Evolutionary conservation across 2,329 filamentous ascomycete species (phyloP).

Genomic region (Arthrobotrys conoides): DNA sequence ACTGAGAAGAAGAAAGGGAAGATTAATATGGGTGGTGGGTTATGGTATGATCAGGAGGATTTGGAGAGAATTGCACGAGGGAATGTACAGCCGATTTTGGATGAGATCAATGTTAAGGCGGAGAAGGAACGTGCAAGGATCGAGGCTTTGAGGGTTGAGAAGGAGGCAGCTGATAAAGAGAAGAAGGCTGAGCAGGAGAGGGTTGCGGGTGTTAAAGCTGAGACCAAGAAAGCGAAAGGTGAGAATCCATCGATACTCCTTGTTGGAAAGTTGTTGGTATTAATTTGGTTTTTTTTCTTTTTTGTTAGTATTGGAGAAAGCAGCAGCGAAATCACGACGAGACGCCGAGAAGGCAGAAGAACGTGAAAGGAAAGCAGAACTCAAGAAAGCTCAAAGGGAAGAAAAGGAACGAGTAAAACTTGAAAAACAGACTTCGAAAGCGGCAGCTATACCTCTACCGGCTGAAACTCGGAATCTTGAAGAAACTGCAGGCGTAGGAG

Average conservation of each 20-base stretch:
- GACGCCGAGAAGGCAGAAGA: conserved; percentile 58
- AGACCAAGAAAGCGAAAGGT: conserved; percentile 55
- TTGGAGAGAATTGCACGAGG: conserved; percentile 52
- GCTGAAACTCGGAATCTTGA: background rate
- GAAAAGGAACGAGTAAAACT: conserved; percentile 51
- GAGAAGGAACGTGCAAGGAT: conserved; percentile 49
- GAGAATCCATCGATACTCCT: background rate
- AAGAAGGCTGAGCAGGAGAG: conserved; percentile 36
- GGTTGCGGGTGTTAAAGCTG: conserved; percentile 39
- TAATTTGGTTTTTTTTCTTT: background rate
- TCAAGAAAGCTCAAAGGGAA: conserved; percentile 52
- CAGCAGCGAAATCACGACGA: conserved; percentile 48
- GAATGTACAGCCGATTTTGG: conserved; percentile 58
- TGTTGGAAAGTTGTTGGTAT: background rate
- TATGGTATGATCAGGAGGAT: conserved; percentile 59
- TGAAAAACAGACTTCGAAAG: conserved; percentile 29
- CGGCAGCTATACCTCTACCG: background rate
- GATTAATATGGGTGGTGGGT: conserved; percentile 57
- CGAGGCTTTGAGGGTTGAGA: conserved; percentile 42
- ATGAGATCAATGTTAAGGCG: conserved; percentile 58
- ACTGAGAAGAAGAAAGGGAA: conserved; percentile 54
- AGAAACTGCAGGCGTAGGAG: conserved; percentile 12
- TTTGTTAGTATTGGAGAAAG: conserved; percentile 40
- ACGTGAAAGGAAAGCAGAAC: conserved; percentile 50
- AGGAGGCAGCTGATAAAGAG: conserved; percentile 37